Evolutionary conservation across 1,284 basidiomycete species (phyloP), one percentile per base, ranked within the genome.

Genomic region (Fomitopsis schrenkii): DNA sequence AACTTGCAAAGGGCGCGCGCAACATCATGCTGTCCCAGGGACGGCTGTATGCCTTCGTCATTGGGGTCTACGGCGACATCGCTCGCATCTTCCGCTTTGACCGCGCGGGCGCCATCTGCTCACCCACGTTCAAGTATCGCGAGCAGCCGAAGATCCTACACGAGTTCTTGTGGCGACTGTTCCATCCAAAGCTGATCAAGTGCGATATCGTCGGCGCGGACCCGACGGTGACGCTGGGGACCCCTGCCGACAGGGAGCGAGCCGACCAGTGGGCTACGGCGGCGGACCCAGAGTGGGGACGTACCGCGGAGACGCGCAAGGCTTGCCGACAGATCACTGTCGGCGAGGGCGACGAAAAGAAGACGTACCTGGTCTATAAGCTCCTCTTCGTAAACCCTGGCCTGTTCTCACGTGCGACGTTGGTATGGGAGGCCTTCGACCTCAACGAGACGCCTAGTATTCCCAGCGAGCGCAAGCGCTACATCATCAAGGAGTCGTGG

Each of bases 11-110:
- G 48, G 59, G 48, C 45, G 64, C 62, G 1, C 35, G 60, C 7
- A 63, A 57, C 22, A 48, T 66, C 3, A 9, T 66, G 30, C 40
- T 63, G 1, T 54, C 64, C 0, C 58, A 66, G 19, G 59, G 60
- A 0, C 46, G 61, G 54, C 57, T 66, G 41, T 58, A 38, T 7
- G 42, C 59, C 1, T 63, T 62, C 30, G 42, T 61, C 19, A 44
- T 66, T 30, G 64, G 64, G 1, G 30, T 66, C 36, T 66, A 66
- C 28, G 62, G 59, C n/a, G 35, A 53, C 12, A 58, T 42, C 10
- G 35, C 55, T 7, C 64, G 60, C 5, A 33, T 66, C 30, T 48
- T 36, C 15, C 62, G 62, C 26, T 63, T 62, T 35, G 62, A 63
- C 36, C 59, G 36, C 35, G 15, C 59, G 1, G 59, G 57, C 40